These are phyloP conservation scores for bread wheat (Triticum aestivum) DNA, from an alignment of 176 grass and related monocot species.

Conservation along the genomic window IWGSC_CS_RefSeq_v2.1 NC_057799.1:531674728-531675227, in stretches of 20 bases:
- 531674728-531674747: conserved; percentile 46
- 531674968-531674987: neutral
- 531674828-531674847: conserved; percentile 47
- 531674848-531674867: conserved; percentile 54
- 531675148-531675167: conserved; percentile 68
- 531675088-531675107: conserved; percentile 63
- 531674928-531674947: conserved; percentile 76
- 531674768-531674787: conserved; percentile 63
- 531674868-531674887: conserved; percentile 64
- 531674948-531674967: conserved; percentile 4
- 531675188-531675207: conserved; percentile 81
- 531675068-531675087: conserved; percentile 73
- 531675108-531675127: conserved; percentile 64
- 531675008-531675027: neutral
- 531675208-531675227: conserved; percentile 75
- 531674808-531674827: conserved; percentile 53
- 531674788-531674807: conserved; percentile 55
- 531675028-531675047: conserved; percentile 42
- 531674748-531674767: conserved; percentile 61
- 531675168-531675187: conserved; percentile 58
- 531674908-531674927: conserved; percentile 74
- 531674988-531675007: neutral
- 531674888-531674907: conserved; percentile 70
- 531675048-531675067: conserved; percentile 50
- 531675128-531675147: conserved; percentile 77